phyloP scores from a whole-genome alignment of 305 asterid genomes.

The Fraxinus albicans region DNA sequence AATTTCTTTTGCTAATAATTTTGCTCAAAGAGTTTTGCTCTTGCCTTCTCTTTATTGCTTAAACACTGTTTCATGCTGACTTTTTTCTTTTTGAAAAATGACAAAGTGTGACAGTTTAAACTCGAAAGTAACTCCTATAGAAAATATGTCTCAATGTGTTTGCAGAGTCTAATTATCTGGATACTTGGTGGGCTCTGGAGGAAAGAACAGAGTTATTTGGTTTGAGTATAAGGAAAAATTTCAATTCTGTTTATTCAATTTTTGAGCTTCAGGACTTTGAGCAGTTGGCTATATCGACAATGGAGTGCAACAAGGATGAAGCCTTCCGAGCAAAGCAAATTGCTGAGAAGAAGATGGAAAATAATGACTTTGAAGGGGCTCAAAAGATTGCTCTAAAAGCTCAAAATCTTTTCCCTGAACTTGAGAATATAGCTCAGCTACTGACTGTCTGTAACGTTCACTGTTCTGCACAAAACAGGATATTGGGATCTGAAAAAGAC shows the following conservation, averaged over 20 bases:
- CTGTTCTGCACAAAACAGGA: slow-evolving; percentile 60
- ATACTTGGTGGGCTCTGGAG: slow-evolving; percentile 2
- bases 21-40: background rate
- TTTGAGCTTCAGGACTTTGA: background rate
- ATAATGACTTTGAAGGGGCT: slow-evolving; percentile 76
- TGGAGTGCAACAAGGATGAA: slow-evolving; percentile 95
- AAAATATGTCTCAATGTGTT: slow-evolving; percentile 17
- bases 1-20: slow-evolving; percentile 1
- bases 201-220: background rate
- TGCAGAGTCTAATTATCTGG: slow-evolving; percentile 24
- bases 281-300: slow-evolving; percentile 21
- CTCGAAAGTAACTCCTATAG: slow-evolving; percentile 2
- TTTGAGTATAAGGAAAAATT: background rate
- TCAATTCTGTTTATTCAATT: background rate
- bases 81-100: background rate
- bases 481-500: slow-evolving; percentile 67
- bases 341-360: slow-evolving; percentile 72
- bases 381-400: slow-evolving; percentile 68
- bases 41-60: slow-evolving; percentile 10
- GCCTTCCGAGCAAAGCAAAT: slow-evolving; percentile 78
- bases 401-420: slow-evolving; percentile 66
- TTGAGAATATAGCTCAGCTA: slow-evolving; percentile 70
- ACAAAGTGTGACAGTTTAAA: background rate
- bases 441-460: slow-evolving; percentile 74
- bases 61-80: background rate